Base-by-base conservation (phyloP, 805 yeast species). In the Peterozyma xylosa region DNA sequence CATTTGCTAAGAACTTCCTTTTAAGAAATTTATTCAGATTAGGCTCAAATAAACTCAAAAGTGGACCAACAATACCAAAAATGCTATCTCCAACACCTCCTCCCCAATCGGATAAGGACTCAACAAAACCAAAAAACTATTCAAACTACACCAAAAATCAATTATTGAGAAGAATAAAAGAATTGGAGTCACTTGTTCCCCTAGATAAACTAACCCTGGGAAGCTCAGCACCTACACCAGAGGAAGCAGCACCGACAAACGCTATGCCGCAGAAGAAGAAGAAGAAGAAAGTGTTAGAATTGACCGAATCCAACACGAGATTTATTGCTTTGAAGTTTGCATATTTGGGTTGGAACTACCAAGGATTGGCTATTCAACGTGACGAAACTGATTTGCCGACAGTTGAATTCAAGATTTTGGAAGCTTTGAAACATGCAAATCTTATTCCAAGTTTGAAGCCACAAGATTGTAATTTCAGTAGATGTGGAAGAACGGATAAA, bases 401-500 rank as follows among this genome's bases (percentile, higher is more conserved):
- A 0, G 90, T 93, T 2, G 99, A 93, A 56, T 80, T 78, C 29
- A 74, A 72, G 35, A 73, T 93, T 4, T 60, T 93, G 35, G 74
- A 82, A 35, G 96, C 95, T 0, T 59, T 93, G 62, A 64, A 70
- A 39, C 76, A 71, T 49, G 78, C 91, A 29, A 79, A 73, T 50
- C 60, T 93, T 48, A 78, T 93, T 10, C 72, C 78, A 9, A 68
- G 78, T 1, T 53, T 73, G 17, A 80, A 76, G 16, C 82, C 88
- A 0, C 66, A 66, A 7, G 80, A 77, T 1, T 86, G 82, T 56
- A 71, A 75, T 11, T 89, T 90, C 59, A 84, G 95, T 51, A 68
- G 97, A 49, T 93, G 98, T 64, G 98, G 98, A 0, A 71, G 98
- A 55, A 91, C 98, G 0, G 98, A 91, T 56, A 79, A 78, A 51